phyloP scores from a whole-genome alignment of 2,329 filamentous ascomycete genomes.

The Penicillium sp. region DNA sequence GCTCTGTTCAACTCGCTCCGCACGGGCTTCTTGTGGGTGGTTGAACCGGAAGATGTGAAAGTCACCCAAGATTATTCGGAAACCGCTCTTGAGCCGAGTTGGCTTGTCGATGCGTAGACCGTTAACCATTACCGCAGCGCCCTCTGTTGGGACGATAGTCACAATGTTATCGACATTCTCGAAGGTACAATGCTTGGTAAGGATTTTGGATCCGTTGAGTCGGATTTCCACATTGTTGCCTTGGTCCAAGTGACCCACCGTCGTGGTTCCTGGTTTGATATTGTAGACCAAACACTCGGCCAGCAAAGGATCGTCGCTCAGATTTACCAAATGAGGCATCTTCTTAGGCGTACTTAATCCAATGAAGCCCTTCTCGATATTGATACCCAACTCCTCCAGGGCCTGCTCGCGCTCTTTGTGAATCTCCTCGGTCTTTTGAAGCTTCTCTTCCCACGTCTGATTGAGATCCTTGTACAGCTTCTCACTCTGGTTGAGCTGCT shows the following conservation, averaged over 20 bases:
- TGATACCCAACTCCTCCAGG: constrained; percentile 93
- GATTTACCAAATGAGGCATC: constrained; percentile 97
- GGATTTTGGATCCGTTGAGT: constrained; percentile 85
- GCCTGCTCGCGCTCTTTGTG: constrained; percentile 96
- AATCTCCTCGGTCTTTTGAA: constrained; percentile 90
- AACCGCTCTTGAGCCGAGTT: constrained; percentile 81
- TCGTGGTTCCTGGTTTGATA: constrained; percentile 88
- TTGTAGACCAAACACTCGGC: constrained; percentile 98
- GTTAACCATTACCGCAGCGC: constrained; percentile 98
- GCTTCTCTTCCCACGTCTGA: constrained; percentile 97
- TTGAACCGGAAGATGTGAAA: constrained; percentile 99
- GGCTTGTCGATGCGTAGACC: constrained; percentile 82
- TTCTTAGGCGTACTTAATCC: constrained; percentile 95
- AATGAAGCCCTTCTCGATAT: constrained; percentile 96
- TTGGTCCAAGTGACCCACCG: constrained; percentile 88
- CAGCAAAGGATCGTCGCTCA: constrained; percentile 88
- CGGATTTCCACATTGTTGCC: constrained; percentile 81
- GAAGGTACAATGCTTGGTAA: constrained; percentile 88
- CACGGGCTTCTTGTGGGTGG: constrained; percentile 89
- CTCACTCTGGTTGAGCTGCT: constrained; percentile 92
- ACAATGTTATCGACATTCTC: constrained; percentile 90
- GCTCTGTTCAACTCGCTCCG: constrained; percentile 83
- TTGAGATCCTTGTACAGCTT: constrained; percentile 94
- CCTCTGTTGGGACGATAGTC: constrained; percentile 81
- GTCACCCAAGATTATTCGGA: constrained; percentile 90